Evolutionary conservation across 208 protist species (phyloP), one percentile per base, ranked within the genome.

Genomic region (Acanthamoeba royreba): DNA sequence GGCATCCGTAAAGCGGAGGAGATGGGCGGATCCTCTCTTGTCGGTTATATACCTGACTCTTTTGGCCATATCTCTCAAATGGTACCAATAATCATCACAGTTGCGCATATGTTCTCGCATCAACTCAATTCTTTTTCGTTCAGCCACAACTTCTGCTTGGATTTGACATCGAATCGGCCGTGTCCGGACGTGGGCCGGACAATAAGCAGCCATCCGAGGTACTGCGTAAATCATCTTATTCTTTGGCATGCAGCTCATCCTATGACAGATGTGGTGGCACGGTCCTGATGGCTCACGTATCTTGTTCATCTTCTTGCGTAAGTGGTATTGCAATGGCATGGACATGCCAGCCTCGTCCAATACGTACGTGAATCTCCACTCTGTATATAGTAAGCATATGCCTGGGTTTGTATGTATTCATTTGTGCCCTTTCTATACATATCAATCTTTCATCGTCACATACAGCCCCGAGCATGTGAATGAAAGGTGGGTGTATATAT

Each of bases 1-100:
- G 83, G 83, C 46, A 90, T 66, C 28, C 22, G 28, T 31, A 90
- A 90, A 38, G 83, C 83, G 33, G 33, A 66, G 35, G 31, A 4
- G 2, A 4, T 90, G 83, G 83, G 83, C 46, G 83, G 83, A n/a
- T 66, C 22, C 38, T 49, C 52, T 19, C 46, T 66, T 25, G 42
- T 90, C 19, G 83, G 83, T 49, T 90, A 90, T 35, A 90, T 90
- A 15, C 83, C 83, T 25, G 83, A 90, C 25, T 90, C 83, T 9
- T 90, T 90, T 33, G 83, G 83, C 4, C 83, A 90, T 49, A 90
- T 90, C 13, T n/a, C 83, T 4, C 83, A 90, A 45, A 63, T 90
- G 83, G 83, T 90, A 15, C 7, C n/a, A n/a, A n/a, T n/a, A n/a
- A n/a, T n/a, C n/a, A n/a, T n/a, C n/a, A n/a, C n/a, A n/a, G 0